Evolutionary conservation across 768 basidiomycete genomes (phyloP).

Genomic region (Lentinula sp.): DNA sequence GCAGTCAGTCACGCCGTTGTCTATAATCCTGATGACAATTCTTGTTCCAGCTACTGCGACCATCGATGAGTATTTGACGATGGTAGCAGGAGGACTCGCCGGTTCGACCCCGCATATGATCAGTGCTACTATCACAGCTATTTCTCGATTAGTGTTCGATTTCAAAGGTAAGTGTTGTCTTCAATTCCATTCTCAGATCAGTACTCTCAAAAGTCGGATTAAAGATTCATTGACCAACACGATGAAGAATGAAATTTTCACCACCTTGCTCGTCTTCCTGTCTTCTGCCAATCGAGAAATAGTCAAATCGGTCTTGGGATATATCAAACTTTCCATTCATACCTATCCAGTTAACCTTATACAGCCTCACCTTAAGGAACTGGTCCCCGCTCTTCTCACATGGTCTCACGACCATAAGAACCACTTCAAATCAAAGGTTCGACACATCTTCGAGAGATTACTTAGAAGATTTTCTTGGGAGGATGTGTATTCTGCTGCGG

Average conservation of each 20-base stretch:
- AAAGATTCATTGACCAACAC: conserved; percentile 60
- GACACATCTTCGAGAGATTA: conserved; percentile 96
- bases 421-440: conserved; percentile 95
- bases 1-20: conserved; percentile 13
- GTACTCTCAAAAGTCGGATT: neutral
- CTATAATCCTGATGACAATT: conserved; percentile 9
- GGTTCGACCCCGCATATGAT: conserved; percentile 97
- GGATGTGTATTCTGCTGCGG: conserved; percentile 67
- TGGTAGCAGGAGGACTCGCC: conserved; percentile 92
- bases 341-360: conserved; percentile 69
- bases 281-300: conserved; percentile 95
- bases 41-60: conserved; percentile 48
- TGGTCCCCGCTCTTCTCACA: conserved; percentile 79
- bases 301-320: conserved; percentile 93
- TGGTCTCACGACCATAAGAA: conserved; percentile 99
- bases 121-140: conserved; percentile 91
- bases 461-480: conserved; percentile 87
- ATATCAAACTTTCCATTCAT: conserved; percentile 89
- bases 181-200: neutral
- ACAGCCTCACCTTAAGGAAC: conserved; percentile 64
- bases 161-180: conserved; percentile 66
- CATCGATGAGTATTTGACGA: conserved; percentile 91
- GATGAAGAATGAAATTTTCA: conserved; percentile 80
- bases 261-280: conserved; percentile 85
- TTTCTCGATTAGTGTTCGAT: conserved; percentile 92